Evolutionary conservation across 1,284 basidiomycete genomes (phyloP).

Genomic region (Austropuccinia psidii): DNA sequence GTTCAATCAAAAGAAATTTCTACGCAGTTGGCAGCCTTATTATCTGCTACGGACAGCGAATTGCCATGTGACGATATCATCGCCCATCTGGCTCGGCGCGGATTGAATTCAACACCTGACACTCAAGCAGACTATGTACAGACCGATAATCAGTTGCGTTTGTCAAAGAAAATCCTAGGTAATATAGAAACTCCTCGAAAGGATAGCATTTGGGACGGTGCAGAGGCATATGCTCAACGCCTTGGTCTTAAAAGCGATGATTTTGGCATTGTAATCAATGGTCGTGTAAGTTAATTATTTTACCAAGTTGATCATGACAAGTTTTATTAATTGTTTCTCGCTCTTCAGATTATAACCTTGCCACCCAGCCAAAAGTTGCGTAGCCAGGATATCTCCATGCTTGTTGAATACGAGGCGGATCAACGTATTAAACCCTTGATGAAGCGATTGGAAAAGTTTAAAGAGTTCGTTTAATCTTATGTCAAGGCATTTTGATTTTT

Average conservation of each 20-base stretch:
- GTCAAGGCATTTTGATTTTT: not conserved
- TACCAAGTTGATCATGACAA: not conserved
- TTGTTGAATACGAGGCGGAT: conserved; percentile 30
- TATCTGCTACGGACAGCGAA: not conserved
- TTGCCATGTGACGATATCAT: not conserved
- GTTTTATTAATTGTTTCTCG: not conserved
- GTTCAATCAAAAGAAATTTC: not conserved
- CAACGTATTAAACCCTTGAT: conserved; percentile 19
- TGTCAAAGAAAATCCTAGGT: too few relatives aligned
- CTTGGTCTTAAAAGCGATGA: conserved; percentile 58
- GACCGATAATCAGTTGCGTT: too few relatives aligned
- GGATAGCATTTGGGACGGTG: conserved; percentile 6
- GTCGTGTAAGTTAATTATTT: conserved; percentile 55
- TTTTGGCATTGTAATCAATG: conserved; percentile 65
- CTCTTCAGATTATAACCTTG: not conserved
- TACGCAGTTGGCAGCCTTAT: not conserved
- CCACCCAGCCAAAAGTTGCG: not conserved
- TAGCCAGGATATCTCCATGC: conserved; percentile 17
- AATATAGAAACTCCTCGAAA: too few relatives aligned
- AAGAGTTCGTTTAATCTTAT: conserved; percentile 4
- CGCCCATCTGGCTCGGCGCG: not conserved
- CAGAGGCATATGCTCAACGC: conserved; percentile 35
- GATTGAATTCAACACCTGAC: too few relatives aligned
- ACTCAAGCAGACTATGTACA: too few relatives aligned
- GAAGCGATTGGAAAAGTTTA: not conserved